A percentile compares a stretch with the other conserved stretches of the same genome.
phyloP scores from a whole-genome alignment of 2,329 filamentous ascomycete genomes.

The Arthrocladium fulminans region DNA sequence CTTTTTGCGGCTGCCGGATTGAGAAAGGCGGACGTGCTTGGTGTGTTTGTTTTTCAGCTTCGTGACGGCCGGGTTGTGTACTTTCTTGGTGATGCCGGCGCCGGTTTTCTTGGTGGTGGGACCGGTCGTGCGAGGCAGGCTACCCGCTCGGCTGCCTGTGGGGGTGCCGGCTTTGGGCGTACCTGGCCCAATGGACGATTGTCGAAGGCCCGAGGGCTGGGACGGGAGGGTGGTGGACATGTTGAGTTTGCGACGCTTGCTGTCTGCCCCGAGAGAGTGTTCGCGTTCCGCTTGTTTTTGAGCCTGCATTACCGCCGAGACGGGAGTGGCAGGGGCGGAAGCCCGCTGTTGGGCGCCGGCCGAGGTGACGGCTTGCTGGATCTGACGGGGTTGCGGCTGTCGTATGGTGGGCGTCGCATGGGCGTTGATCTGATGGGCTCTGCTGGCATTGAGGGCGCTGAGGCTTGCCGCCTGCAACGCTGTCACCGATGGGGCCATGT shows the following conservation, averaged over 20 bases:
- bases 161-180: constrained; percentile 53
- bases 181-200: constrained; percentile 54
- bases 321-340: constrained; percentile 39
- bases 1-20: constrained; percentile 33
- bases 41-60: constrained; percentile 30
- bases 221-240: constrained; percentile 39
- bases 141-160: constrained; percentile 48
- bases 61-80: constrained; percentile 23
- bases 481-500: constrained; percentile 38
- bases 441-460: constrained; percentile 45
- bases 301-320: constrained; percentile 16
- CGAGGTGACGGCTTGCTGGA: constrained; percentile 24
- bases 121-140: constrained; percentile 39
- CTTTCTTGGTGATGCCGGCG: constrained; percentile 39
- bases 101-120: constrained; percentile 44
- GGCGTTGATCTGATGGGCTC: constrained; percentile 41
- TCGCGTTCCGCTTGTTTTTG: constrained; percentile 42
- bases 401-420: constrained; percentile 31
- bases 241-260: constrained; percentile 51
- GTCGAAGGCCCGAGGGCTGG: constrained; percentile 48
- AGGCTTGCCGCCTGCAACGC: constrained; percentile 49
- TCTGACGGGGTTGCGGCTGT: constrained; percentile 22
- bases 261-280: constrained; percentile 47
- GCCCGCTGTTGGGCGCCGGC: constrained; percentile 24
- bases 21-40: constrained; percentile 33